Evolutionary conservation across 495 filamentous ascomycete species (phyloP).

Genomic region (Podospora australis): DNA sequence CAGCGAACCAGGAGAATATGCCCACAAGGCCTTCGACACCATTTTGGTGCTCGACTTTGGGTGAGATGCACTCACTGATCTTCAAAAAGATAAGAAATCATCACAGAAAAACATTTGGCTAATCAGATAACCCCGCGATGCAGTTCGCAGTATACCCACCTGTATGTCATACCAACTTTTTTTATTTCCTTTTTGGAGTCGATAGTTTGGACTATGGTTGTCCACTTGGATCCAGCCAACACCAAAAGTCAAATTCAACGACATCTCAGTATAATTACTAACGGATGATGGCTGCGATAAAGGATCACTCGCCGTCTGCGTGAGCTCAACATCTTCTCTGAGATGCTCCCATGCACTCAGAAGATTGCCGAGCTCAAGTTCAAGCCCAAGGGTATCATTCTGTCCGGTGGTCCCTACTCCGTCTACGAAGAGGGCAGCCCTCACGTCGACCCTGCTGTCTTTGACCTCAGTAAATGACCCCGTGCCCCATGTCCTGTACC

Average conservation of each 20-base stretch:
- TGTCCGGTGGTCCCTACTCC: constrained; percentile 59
- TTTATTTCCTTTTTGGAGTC: not conserved
- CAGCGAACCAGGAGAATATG: constrained; percentile 13
- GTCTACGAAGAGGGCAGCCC: constrained; percentile 24
- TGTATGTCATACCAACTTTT: constrained; percentile 11
- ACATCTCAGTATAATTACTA: too few species aligned
- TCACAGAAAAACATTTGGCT: not conserved
- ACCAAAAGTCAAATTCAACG: too few species aligned
- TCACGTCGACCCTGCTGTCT: constrained; percentile 66
- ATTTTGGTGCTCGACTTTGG: constrained; percentile 21
- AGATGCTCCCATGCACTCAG: constrained; percentile 89
- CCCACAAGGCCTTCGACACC: constrained; percentile 18
- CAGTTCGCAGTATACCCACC: constrained; percentile 17
- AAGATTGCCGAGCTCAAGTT: constrained; percentile 72
- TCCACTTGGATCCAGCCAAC: too few species aligned
- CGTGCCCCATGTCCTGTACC: constrained; percentile 36
- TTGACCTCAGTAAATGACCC: constrained; percentile 58
- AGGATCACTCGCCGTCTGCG: constrained; percentile 18
- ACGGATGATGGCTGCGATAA: constrained; percentile 6
- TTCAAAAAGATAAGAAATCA: not conserved
- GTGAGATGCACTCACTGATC: constrained; percentile 4
- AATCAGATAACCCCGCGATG: not conserved
- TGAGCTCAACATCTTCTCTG: constrained; percentile 70
- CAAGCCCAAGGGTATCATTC: constrained; percentile 75
- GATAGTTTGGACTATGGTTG: too few species aligned